Percentiles rank a stretch among this genome's conserved stretches.
Evolutionary conservation across 1,284 basidiomycete genomes (phyloP).

Genomic region (Cystobasidium slooffiae): DNA sequence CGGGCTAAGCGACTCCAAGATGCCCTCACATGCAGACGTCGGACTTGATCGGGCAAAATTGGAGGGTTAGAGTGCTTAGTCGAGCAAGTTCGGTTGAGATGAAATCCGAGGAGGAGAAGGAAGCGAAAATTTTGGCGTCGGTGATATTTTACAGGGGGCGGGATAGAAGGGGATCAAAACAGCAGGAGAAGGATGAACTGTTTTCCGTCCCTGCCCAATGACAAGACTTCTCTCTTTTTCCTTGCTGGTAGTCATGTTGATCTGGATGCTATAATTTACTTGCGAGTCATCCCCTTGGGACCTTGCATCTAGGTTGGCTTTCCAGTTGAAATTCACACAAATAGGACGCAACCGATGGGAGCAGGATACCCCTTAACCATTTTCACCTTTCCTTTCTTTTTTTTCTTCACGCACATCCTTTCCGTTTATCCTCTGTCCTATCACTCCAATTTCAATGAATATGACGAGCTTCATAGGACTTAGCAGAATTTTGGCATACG

Average conservation of each 20-base stretch:
- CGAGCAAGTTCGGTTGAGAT: too few relatives aligned
- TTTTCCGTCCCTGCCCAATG: too few relatives aligned
- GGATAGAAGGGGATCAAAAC: background rate
- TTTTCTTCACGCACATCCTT: background rate
- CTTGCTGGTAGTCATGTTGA: too few relatives aligned
- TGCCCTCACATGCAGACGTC: too few relatives aligned
- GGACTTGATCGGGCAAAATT: too few relatives aligned
- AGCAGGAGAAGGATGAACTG: background rate
- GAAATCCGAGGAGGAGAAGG: too few relatives aligned
- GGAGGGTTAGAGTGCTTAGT: too few relatives aligned
- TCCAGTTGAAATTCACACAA: background rate
- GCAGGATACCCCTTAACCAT: background rate
- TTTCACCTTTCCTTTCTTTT: background rate
- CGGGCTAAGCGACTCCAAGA: too few relatives aligned
- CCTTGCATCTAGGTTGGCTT: background rate
- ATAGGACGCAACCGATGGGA: slow-evolving; percentile 4
- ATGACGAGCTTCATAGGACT: background rate
- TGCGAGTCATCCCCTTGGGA: background rate
- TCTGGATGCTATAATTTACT: background rate
- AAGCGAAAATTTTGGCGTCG: too few relatives aligned
- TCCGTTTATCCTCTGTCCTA: background rate
- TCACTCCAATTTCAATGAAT: too few relatives aligned
- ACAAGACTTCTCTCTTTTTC: too few relatives aligned
- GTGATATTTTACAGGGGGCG: background rate
- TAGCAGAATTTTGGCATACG: too few relatives aligned